Evolutionary conservation across 305 asterid species (phyloP).

Genomic region (Nicotiana rustica): DNA sequence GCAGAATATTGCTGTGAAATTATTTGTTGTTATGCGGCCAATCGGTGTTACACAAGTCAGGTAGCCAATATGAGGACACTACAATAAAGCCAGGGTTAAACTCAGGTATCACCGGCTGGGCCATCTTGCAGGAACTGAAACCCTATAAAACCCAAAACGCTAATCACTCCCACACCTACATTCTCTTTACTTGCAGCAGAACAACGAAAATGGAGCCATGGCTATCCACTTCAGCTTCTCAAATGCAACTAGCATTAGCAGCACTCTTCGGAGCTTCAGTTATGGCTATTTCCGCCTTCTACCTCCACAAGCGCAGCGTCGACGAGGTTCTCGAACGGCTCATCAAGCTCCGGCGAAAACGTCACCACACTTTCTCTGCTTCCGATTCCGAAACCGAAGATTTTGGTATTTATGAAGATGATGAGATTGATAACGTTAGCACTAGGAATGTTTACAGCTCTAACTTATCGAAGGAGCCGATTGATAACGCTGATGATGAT

Average conservation of each 20-base stretch:
- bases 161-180: neutral
- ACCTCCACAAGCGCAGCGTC: conserved; percentile 88
- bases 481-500: conserved; percentile 43
- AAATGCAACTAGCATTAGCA: conserved; percentile 74
- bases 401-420: conserved; percentile 39
- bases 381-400: neutral
- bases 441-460: conserved; percentile 42
- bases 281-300: conserved; percentile 90
- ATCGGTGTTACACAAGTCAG: neutral
- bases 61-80: neutral
- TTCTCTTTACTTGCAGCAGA: neutral
- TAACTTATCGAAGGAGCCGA: conserved; percentile 38
- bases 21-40: neutral
- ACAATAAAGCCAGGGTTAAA: neutral
- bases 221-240: conserved; percentile 46
- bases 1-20: neutral
- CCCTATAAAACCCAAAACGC: conserved; percentile 27
- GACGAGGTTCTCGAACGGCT: conserved; percentile 88
- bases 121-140: neutral
- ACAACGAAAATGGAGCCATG: conserved; percentile 47
- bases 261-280: conserved; percentile 95
- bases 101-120: neutral
- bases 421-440: conserved; percentile 34
- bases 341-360: conserved; percentile 65
- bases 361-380: neutral